A percentile compares a stretch with the other conserved stretches of the same genome.
These are phyloP conservation scores for Camellia sinensis DNA, from an alignment of 148 eudicot genomes.

Conservation along the genomic window DNA sequence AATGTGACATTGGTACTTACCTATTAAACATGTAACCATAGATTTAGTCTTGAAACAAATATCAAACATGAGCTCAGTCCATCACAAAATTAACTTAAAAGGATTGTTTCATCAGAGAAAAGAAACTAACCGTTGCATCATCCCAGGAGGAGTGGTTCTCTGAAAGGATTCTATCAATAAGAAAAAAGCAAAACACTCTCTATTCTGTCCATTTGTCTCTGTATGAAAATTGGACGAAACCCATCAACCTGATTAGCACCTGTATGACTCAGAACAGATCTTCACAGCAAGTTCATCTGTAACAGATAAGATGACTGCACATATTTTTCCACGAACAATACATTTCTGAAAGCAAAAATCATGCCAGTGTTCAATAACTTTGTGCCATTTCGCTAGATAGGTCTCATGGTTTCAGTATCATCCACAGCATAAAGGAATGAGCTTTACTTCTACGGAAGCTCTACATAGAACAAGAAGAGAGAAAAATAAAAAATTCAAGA, in stretches of 20 bases:
- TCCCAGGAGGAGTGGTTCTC: slow-evolving; percentile 70
- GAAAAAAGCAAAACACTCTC: slow-evolving; percentile 73
- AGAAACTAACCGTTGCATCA: slow-evolving; percentile 58
- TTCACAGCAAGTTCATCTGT: slow-evolving; percentile 43
- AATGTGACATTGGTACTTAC: background rate
- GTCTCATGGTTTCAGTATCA: slow-evolving; percentile 33
- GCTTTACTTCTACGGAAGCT: slow-evolving; percentile 90
- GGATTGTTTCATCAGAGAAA: background rate
- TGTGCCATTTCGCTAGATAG: slow-evolving; percentile 15
- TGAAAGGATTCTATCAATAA: slow-evolving; percentile 50
- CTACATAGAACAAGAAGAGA: slow-evolving; percentile 35
- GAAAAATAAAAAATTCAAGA: background rate
- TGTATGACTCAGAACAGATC: slow-evolving; percentile 34
- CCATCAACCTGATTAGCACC: slow-evolving; percentile 17
- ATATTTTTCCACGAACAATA: slow-evolving; percentile 47
- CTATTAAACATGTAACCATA: background rate
- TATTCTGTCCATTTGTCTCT: slow-evolving; percentile 38
- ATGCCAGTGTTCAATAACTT: slow-evolving; percentile 66
- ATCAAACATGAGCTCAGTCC: background rate
- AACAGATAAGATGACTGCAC: slow-evolving; percentile 52
- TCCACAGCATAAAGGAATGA: slow-evolving; percentile 58
- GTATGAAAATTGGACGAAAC: slow-evolving; percentile 22
- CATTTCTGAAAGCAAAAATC: slow-evolving; percentile 63
- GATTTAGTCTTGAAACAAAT: background rate
- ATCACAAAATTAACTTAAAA: background rate